phyloP scores from a whole-genome alignment of 2,329 filamentous ascomycete genomes.

The Exophiala sp. region DNA sequence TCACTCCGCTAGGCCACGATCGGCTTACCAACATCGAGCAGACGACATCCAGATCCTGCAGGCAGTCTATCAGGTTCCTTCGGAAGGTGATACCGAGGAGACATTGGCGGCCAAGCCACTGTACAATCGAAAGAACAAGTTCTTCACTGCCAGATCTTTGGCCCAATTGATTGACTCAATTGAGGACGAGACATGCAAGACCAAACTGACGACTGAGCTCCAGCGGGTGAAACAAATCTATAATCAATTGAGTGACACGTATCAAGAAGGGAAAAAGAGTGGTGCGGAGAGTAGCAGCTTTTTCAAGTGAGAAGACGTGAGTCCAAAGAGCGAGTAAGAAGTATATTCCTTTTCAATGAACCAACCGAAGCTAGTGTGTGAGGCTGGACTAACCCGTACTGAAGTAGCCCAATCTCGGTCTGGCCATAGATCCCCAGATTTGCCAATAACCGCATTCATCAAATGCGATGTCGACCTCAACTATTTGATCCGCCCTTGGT shows the following conservation, averaged over 20 bases:
- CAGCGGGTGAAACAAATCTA: slow-evolving; percentile 51
- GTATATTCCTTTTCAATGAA: too few species aligned
- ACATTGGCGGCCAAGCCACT: slow-evolving; percentile 41
- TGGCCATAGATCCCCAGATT: too few species aligned
- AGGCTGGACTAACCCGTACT: too few species aligned
- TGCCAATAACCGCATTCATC: too few species aligned
- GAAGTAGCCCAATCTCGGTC: not conserved
- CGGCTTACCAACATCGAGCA: not conserved
- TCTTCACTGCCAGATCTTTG: slow-evolving; percentile 40
- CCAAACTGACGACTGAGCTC: slow-evolving; percentile 41
- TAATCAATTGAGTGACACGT: slow-evolving; percentile 45
- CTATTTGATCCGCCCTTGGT: too few species aligned
- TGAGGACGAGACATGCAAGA: slow-evolving; percentile 34
- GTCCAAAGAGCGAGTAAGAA: too few species aligned
- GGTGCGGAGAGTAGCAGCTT: slow-evolving; percentile 20
- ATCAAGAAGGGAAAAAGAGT: slow-evolving; percentile 47
- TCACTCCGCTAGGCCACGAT: not conserved
- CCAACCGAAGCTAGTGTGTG: too few species aligned
- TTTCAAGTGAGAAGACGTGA: slow-evolving; percentile 9
- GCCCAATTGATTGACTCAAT: slow-evolving; percentile 32
- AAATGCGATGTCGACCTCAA: too few species aligned
- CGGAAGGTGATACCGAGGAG: slow-evolving; percentile 32
- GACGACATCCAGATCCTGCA: slow-evolving; percentile 56
- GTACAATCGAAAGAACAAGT: slow-evolving; percentile 57
- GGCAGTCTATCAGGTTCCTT: slow-evolving; percentile 52